Evolutionary conservation across 2,329 filamentous ascomycete genomes (phyloP).

Genomic region (Fusarium annulatum): DNA sequence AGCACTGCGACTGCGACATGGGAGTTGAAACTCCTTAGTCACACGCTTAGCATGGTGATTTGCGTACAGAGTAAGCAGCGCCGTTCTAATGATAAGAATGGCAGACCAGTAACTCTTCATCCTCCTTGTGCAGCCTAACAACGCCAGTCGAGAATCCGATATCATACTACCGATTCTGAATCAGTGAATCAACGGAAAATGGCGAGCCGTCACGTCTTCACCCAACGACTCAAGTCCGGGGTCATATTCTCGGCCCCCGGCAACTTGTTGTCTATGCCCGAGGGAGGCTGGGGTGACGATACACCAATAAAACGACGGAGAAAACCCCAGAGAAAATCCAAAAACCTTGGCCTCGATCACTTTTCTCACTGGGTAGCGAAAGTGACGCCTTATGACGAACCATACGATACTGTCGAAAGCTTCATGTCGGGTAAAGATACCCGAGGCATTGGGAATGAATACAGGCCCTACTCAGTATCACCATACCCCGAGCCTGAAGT

Average conservation of each 20-base stretch:
- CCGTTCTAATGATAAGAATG: background rate
- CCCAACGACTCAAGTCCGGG: fast-evolving
- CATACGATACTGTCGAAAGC: background rate
- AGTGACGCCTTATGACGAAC: background rate
- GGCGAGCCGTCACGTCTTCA: background rate
- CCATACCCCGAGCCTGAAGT: fast-evolving
- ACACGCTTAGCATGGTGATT: background rate
- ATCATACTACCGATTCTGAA: fast-evolving
- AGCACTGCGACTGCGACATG: background rate
- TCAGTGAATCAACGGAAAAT: fast-evolving
- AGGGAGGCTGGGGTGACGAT: background rate
- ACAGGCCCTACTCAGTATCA: fast-evolving
- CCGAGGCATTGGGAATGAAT: background rate
- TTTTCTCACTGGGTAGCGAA: background rate
- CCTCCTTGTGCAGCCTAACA: fast-evolving
- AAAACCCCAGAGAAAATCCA: background rate
- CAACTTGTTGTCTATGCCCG: fast-evolving
- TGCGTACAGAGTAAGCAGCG: background rate
- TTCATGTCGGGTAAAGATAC: background rate
- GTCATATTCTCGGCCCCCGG: background rate
- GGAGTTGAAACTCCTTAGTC: background rate
- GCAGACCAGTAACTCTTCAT: too few species aligned
- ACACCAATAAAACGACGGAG: background rate
- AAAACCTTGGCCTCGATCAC: fast-evolving
- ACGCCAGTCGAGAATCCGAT: fast-evolving